Base-by-base conservation (phyloP, 371 early-diverging fungal genomes). In the Cladochytrium tenue region DNA sequence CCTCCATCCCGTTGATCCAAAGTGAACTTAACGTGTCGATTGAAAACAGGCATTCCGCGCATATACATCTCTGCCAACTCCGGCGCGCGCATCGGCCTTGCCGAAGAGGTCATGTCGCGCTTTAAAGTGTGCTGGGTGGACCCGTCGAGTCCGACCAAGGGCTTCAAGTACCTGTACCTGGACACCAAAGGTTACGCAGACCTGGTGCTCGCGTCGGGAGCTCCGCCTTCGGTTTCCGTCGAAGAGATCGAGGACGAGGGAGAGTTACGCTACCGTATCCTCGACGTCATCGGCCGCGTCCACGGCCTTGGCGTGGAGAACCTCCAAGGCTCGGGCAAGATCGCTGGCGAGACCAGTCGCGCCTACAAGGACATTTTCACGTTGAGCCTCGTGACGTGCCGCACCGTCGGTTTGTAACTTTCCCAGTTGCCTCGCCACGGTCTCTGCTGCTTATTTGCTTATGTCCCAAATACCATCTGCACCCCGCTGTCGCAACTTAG, bases 221-320 rank as follows among this genome's bases (percentile, higher is more conserved):
- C 56, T 20, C 66, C 67, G 13, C 77, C 77, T 20, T 71, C 73
- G 5, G 76, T 76, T 17, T 35, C 61, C 17, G 61, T 59, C 51
- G 86, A 88, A 31, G 69, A 76, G 36, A 78, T 94, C 32, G 74
- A 79, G 51, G 87, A 81, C 3, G 81, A 82, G 20, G 93, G 90
- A 23, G 93, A 93, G 73, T 78, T 79, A 25, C 88, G 94, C 34
- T 90, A 91, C 81, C 87, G 88, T 66, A 89, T 99, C 67, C 88
- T 89, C 20, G 93, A 94, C 71, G 87, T 99, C 13, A 92, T 98
- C 66, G 98, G 99, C 51, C 76, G 81, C 10, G 79, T 84, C 51
- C 92, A 97, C 71, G 96, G 97, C 26, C 83, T 98, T 43, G 99
- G 99, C 64, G 97, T 97, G n/a, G 99, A 99, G 81, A 98, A 97